phyloP scores from a whole-genome alignment of 2,329 filamentous ascomycete genomes.

The Zymoseptoria crescenta region DNA sequence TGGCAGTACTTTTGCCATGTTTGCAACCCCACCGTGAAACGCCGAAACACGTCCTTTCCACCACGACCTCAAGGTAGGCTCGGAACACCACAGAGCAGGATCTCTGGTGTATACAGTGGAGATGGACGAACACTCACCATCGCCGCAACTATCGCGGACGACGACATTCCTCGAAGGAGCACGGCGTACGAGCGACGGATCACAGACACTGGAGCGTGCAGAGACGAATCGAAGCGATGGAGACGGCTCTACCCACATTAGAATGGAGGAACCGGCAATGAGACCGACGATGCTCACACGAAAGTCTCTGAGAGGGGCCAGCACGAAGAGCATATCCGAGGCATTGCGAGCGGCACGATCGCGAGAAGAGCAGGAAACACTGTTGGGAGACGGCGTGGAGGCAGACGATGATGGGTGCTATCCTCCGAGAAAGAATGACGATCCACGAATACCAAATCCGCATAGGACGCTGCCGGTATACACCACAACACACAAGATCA shows the following conservation, averaged over 20 bases:
- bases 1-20: neutral
- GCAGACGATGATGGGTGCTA: slow-evolving; percentile 42
- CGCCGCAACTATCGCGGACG: slow-evolving; percentile 1
- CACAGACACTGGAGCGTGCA: neutral
- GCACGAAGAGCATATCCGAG: slow-evolving; percentile 31
- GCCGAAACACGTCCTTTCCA: neutral
- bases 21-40: neutral
- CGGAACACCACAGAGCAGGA: neutral
- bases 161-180: slow-evolving; percentile 7
- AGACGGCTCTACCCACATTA: slow-evolving; percentile 21
- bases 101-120: neutral
- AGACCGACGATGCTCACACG: slow-evolving; percentile 24
- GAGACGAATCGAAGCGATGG: slow-evolving; percentile 1
- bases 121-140: slow-evolving; percentile 1
- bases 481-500: slow-evolving; percentile 61
- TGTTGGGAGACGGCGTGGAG: slow-evolving; percentile 39
- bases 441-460: slow-evolving; percentile 43
- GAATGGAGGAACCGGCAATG: slow-evolving; percentile 18
- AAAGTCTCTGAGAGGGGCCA: slow-evolving; percentile 23
- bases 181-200: slow-evolving; percentile 2
- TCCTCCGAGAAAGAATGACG: slow-evolving; percentile 31
- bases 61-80: neutral
- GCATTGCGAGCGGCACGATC: slow-evolving; percentile 34
- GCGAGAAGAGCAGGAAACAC: slow-evolving; percentile 42
- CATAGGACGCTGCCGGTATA: slow-evolving; percentile 63